These are phyloP conservation scores for Didymella exigua DNA, from an alignment of 2,329 filamentous ascomycete genomes.

Conservation along the genomic window DNA sequence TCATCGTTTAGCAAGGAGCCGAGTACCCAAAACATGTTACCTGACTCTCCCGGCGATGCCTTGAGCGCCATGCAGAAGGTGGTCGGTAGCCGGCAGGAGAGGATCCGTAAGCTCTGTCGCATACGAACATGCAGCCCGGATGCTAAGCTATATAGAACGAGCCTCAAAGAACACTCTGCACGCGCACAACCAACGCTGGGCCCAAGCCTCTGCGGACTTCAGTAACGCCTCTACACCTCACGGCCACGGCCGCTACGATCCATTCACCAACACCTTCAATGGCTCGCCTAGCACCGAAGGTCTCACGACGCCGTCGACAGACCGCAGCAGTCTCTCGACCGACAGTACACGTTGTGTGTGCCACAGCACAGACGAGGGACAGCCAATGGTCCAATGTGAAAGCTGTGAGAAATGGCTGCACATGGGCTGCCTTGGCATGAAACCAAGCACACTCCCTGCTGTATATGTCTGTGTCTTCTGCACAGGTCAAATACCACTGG, in stretches of 20 bases:
- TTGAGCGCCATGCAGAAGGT: slow-evolving; percentile 50
- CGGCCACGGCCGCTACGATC: slow-evolving; percentile 36
- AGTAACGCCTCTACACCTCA: slow-evolving; percentile 25
- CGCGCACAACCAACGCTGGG: slow-evolving; percentile 55
- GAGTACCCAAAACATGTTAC: slow-evolving; percentile 31
- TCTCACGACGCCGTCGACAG: slow-evolving; percentile 59
- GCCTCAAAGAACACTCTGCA: slow-evolving; percentile 47
- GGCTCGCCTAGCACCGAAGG: slow-evolving; percentile 55
- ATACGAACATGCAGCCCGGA: not conserved
- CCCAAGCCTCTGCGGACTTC: slow-evolving; percentile 50
- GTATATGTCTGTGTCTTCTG: slow-evolving; percentile 51
- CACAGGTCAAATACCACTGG: slow-evolving; percentile 45
- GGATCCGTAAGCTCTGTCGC: slow-evolving; percentile 36
- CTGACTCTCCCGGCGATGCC: slow-evolving; percentile 47
- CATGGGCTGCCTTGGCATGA: slow-evolving; percentile 62
- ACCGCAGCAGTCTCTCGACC: slow-evolving; percentile 58
- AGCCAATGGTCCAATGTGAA: slow-evolving; percentile 67
- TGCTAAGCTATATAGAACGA: slow-evolving; percentile 28
- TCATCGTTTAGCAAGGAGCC: slow-evolving; percentile 29
- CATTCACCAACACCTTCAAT: slow-evolving; percentile 47
- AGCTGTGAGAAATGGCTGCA: slow-evolving; percentile 69
- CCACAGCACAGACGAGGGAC: slow-evolving; percentile 59
- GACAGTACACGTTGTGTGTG: slow-evolving; percentile 64
- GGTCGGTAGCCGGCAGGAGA: slow-evolving; percentile 45
- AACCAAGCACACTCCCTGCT: slow-evolving; percentile 52